A percentile compares a stretch with the other conserved stretches of the same genome.
phyloP scores from a whole-genome alignment of 805 yeast species.

The Candida saitoana region DNA sequence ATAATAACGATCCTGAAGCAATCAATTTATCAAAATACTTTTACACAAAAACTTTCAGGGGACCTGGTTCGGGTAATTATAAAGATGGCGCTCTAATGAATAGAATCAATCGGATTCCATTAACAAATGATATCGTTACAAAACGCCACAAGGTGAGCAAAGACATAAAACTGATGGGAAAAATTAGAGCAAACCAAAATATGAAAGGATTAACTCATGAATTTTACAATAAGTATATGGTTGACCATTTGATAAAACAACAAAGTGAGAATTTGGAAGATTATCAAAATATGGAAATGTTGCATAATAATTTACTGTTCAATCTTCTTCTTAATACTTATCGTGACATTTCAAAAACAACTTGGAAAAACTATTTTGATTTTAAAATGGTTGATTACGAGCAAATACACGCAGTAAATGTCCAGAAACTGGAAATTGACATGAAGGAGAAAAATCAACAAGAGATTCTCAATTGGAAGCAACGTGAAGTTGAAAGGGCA shows the following conservation, averaged over 20 bases:
- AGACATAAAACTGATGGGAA: conserved; percentile 2
- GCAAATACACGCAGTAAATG: conserved; percentile 19
- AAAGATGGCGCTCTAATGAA: conserved; percentile 41
- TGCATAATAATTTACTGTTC: conserved; percentile 40
- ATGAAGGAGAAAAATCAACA: conserved; percentile 6
- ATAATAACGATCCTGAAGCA: conserved; percentile 34
- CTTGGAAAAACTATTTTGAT: conserved; percentile 37
- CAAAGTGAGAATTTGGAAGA: conserved; percentile 34
- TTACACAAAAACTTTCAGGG: conserved; percentile 38
- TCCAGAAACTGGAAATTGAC: conserved; percentile 11
- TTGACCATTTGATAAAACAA: conserved; percentile 24
- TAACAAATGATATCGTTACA: conserved; percentile 12
- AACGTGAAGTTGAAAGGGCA: conserved; percentile 9
- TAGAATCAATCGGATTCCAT: conserved; percentile 33
- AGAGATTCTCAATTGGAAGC: conserved; percentile 9
- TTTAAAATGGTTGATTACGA: conserved; percentile 39
- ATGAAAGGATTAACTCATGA: conserved; percentile 39
- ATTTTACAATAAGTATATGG: conserved; percentile 25
- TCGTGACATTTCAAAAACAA: conserved; percentile 34
- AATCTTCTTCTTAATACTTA: conserved; percentile 37
- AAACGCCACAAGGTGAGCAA: conserved; percentile 6
- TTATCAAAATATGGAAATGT: conserved; percentile 37
- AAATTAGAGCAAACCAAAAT: conserved; percentile 16
- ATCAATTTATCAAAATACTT: conserved; percentile 34
- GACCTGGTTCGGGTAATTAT: conserved; percentile 44